phyloP scores from a whole-genome alignment of 1,284 basidiomycete genomes.

The Trichosporon sp. region DNA sequence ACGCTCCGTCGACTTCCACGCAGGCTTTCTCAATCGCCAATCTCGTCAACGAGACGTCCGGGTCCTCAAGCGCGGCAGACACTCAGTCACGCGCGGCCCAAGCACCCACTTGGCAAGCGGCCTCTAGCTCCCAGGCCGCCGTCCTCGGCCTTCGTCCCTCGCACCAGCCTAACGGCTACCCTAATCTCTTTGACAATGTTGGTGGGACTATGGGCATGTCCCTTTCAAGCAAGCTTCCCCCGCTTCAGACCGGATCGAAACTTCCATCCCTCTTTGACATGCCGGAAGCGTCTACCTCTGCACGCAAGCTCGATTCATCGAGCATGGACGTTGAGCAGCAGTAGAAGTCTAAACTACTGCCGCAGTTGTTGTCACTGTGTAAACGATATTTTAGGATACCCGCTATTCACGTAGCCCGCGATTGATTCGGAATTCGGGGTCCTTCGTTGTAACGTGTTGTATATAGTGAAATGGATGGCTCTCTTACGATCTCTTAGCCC shows the following conservation, averaged over 20 bases:
- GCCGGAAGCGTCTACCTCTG: neutral
- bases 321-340: neutral
- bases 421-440: neutral
- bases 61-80: neutral
- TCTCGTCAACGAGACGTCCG: neutral
- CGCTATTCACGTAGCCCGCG: neutral
- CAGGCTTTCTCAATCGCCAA: constrained; percentile 8
- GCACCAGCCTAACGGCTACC: neutral
- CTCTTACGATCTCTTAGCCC: neutral
- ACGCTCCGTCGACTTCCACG: neutral
- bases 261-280: neutral
- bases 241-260: neutral
- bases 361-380: neutral
- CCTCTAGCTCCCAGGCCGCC: neutral
- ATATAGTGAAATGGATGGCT: neutral
- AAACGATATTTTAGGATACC: constrained; percentile 2
- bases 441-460: constrained; percentile 1
- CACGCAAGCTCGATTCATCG: neutral
- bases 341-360: neutral
- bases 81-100: neutral
- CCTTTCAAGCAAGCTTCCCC: constrained; percentile 1
- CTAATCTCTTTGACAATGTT: neutral
- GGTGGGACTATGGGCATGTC: neutral
- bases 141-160: neutral
- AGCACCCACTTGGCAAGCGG: neutral